Conservation (phyloP, 192 early-diverging fungal species). For the Umbelopsis vinacea region DNA sequence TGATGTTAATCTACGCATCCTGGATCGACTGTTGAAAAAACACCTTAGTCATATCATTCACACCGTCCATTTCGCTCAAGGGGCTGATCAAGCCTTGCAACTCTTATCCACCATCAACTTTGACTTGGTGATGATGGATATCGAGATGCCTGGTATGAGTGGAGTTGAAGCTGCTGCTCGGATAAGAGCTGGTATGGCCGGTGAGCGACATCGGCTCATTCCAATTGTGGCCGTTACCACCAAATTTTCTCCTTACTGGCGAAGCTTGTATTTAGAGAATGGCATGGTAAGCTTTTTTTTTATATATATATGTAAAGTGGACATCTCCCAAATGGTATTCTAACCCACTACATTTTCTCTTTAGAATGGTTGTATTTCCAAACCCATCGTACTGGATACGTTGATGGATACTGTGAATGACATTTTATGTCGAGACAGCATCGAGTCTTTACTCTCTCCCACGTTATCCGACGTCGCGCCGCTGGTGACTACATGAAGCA, state of each 20-base stretch:
- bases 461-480: neutral
- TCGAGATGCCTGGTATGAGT: conserved; percentile 69
- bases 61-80: conserved; percentile 45
- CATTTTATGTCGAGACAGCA: conserved; percentile 14
- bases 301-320: neutral
- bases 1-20: conserved; percentile 64
- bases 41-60: conserved; percentile 52
- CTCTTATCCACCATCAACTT: conserved; percentile 48
- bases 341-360: neutral
- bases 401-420: conserved; percentile 10
- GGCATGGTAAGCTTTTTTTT: conserved; percentile 51
- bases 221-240: conserved; percentile 72
- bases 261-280: conserved; percentile 53
- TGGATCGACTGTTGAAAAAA: conserved; percentile 59
- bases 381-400: conserved; percentile 1
- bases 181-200: conserved; percentile 45
- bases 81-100: conserved; percentile 55
- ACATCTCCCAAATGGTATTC: neutral
- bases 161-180: conserved; percentile 62
- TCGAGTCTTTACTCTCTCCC: neutral
- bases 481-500: too few relatives aligned
- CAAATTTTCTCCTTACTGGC: conserved; percentile 55
- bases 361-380: conserved; percentile 13
- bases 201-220: conserved; percentile 41
- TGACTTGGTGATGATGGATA: conserved; percentile 71